A percentile compares a stretch with the other conserved stretches of the same genome.
These are phyloP conservation scores for Rhizopus sp. DNA, from an alignment of 371 early-diverging fungal species.

Conservation along the genomic window DNA sequence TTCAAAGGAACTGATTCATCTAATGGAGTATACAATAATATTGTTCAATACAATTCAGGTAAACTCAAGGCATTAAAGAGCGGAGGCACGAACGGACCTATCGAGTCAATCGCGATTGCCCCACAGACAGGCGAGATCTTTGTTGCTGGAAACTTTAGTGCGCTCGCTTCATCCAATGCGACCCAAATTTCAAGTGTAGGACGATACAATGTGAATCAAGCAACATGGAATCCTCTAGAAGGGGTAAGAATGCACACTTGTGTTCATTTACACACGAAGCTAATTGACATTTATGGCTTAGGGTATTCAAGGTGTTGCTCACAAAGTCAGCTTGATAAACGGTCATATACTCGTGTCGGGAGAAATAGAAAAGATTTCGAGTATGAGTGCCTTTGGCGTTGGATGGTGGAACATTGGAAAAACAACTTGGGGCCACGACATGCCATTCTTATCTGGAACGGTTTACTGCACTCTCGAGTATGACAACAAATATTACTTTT, in stretches of 20 bases:
- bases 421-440: constrained; percentile 18
- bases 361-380: constrained; percentile 20
- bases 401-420: constrained; percentile 32
- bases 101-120: constrained; percentile 12
- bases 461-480: constrained; percentile 15
- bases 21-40: constrained; percentile 28
- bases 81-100: constrained; percentile 31
- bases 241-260: constrained; percentile 14
- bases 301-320: constrained; percentile 42
- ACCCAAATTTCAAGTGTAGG: constrained; percentile 28
- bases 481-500: constrained; percentile 17
- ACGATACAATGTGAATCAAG: constrained; percentile 17
- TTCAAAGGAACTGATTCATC: constrained; percentile 26
- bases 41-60: constrained; percentile 27
- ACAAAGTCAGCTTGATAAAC: constrained; percentile 9
- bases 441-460: constrained; percentile 32
- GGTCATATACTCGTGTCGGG: constrained; percentile 35
- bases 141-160: constrained; percentile 42
- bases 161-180: background rate
- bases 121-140: constrained; percentile 30
- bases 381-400: constrained; percentile 23
- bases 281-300: constrained; percentile 3
- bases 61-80: constrained; percentile 19
- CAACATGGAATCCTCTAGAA: constrained; percentile 31
- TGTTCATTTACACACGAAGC: background rate